Evolutionary conservation across 2,329 filamentous ascomycete species (phyloP).

Genomic region (Didymella pomorum): DNA sequence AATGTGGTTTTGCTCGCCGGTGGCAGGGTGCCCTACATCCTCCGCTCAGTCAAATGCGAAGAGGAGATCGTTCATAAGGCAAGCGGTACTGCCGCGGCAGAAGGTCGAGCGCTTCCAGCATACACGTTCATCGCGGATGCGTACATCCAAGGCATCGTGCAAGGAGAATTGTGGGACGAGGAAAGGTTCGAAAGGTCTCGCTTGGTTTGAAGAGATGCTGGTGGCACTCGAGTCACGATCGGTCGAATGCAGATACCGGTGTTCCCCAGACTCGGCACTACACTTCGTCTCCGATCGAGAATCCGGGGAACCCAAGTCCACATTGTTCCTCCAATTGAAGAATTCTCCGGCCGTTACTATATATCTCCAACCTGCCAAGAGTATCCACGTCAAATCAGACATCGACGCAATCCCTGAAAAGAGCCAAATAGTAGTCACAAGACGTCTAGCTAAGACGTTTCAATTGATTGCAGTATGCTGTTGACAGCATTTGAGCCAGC

Average conservation of each 20-base stretch:
- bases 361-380: conserved; percentile 20
- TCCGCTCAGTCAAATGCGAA: not conserved
- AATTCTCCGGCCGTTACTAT: conserved; percentile 22
- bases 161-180: not conserved
- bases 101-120: not conserved
- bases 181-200: not conserved
- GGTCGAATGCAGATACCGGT: not conserved
- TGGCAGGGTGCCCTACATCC: not conserved
- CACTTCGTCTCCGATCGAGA: not conserved
- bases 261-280: conserved; percentile 18
- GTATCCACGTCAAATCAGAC: conserved; percentile 10
- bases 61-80: not conserved
- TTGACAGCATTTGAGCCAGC: not conserved
- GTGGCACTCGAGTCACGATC: not conserved
- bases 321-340: conserved; percentile 29
- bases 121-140: not conserved
- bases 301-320: conserved; percentile 4
- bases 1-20: not conserved
- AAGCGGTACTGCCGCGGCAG: not conserved
- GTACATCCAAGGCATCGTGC: not conserved
- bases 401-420: conserved; percentile 1
- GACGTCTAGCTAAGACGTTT: conserved; percentile 8
- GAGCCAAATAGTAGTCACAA: conserved; percentile 1
- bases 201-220: not conserved
- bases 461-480: conserved; percentile 3